Conservation (phyloP, 371 early-diverging fungal genomes). For the Circinella minor region DNA sequence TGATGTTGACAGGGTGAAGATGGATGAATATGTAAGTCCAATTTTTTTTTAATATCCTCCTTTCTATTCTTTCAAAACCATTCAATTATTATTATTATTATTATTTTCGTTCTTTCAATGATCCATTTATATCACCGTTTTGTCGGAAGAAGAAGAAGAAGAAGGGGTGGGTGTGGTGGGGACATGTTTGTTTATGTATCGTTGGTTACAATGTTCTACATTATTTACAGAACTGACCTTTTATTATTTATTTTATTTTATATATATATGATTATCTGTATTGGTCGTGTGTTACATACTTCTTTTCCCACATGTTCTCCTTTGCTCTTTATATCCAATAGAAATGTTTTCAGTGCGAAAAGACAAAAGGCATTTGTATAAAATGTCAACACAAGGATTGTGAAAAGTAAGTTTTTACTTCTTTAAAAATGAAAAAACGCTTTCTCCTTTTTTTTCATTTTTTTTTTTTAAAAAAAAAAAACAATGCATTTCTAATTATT, state of each 20-base stretch:
- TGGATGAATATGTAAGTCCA: slow-evolving; percentile 31
- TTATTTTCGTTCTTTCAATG: no score
- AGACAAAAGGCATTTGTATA: slow-evolving; percentile 39
- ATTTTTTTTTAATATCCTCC: background rate
- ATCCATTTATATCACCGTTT: no score
- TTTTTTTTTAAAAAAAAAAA: background rate
- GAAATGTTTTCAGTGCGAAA: slow-evolving; percentile 37
- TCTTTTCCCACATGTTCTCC: background rate
- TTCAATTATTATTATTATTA: no score
- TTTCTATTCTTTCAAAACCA: background rate
- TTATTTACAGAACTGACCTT: no score
- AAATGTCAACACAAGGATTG: slow-evolving; percentile 39
- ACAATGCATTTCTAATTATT: background rate
- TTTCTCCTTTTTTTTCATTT: no score
- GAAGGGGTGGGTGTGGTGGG: no score
- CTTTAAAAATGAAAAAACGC: background rate
- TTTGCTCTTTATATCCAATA: slow-evolving; percentile 8
- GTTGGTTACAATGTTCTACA: no score
- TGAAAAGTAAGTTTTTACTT: slow-evolving; percentile 26
- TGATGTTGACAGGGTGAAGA: slow-evolving; percentile 24
- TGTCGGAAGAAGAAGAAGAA: no score
- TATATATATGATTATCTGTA: background rate
- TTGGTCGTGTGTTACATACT: background rate
- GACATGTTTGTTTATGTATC: no score
- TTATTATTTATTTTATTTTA: no score